Conservation (phyloP, 495 filamentous ascomycete species). For the Aspergillus ellipticus region DNA sequence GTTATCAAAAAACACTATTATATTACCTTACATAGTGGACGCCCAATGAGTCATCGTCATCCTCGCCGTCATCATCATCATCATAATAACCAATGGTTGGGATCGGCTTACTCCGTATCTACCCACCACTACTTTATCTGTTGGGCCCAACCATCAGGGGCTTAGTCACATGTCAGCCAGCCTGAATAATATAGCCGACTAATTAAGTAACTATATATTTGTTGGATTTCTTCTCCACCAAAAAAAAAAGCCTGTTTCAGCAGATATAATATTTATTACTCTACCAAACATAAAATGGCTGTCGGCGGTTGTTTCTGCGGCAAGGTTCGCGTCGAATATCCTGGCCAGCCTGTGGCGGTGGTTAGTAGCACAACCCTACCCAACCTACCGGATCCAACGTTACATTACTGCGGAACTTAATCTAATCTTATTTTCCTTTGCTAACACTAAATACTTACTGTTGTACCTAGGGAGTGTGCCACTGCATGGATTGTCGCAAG, state of each 20-base stretch:
- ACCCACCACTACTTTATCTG: no score
- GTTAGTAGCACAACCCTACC: conserved; percentile 16
- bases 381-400: background rate
- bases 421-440: conserved; percentile 7
- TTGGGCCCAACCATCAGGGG: background rate
- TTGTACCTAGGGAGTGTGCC: conserved; percentile 37
- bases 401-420: background rate
- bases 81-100: no score
- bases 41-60: no score
- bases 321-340: conserved; percentile 25
- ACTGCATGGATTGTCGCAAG: conserved; percentile 41
- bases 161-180: background rate
- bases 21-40: no score
- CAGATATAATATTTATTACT: background rate
- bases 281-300: conserved; percentile 21
- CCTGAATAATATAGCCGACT: background rate
- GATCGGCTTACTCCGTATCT: no score
- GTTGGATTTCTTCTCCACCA: background rate
- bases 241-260: background rate
- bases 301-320: conserved; percentile 31
- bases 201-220: background rate
- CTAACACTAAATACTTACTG: no score
- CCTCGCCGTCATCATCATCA: no score
- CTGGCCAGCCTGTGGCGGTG: conserved; percentile 19
- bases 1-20: no score